Evolutionary conservation across 2,329 filamentous ascomycete genomes (phyloP).

Genomic region (Venturia nashicola): DNA sequence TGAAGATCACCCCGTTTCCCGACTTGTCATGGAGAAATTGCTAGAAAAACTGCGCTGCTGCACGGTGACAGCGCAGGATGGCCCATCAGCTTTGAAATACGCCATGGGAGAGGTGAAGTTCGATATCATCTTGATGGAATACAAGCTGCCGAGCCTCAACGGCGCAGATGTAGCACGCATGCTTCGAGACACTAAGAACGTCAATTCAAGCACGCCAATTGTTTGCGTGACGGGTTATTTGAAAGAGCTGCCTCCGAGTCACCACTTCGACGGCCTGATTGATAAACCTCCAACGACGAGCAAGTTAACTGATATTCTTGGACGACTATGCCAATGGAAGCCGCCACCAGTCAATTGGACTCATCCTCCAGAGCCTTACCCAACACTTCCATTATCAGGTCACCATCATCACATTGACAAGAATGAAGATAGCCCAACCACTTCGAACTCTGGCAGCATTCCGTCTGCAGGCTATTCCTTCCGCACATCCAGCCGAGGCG

Average conservation of each 20-base stretch:
- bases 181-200: slow-evolving; percentile 93
- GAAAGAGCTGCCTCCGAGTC: slow-evolving; percentile 89
- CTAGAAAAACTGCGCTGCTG: slow-evolving; percentile 91
- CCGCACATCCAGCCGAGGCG: slow-evolving; percentile 66
- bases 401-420: slow-evolving; percentile 45
- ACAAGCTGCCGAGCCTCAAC: slow-evolving; percentile 87
- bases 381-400: slow-evolving; percentile 14
- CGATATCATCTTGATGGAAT: slow-evolving; percentile 97
- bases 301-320: slow-evolving; percentile 80
- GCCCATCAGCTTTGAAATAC: slow-evolving; percentile 83
- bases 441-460: slow-evolving; percentile 59
- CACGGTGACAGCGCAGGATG: slow-evolving; percentile 82
- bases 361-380: slow-evolving; percentile 20
- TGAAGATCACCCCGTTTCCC: slow-evolving; percentile 92
- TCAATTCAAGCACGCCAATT: slow-evolving; percentile 88
- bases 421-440: slow-evolving; percentile 67
- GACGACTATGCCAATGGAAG: slow-evolving; percentile 87
- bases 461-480: slow-evolving; percentile 58
- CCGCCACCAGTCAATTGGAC: slow-evolving; percentile 53
- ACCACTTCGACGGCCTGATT: slow-evolving; percentile 90
- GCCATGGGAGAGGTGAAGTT: slow-evolving; percentile 97
- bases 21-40: slow-evolving; percentile 97
- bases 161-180: slow-evolving; percentile 93
- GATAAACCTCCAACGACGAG: slow-evolving; percentile 93
- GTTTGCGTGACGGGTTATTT: slow-evolving; percentile 94